Base-by-base conservation (phyloP, 306 rosid genomes). In the Inga leiocalycina region DNA sequence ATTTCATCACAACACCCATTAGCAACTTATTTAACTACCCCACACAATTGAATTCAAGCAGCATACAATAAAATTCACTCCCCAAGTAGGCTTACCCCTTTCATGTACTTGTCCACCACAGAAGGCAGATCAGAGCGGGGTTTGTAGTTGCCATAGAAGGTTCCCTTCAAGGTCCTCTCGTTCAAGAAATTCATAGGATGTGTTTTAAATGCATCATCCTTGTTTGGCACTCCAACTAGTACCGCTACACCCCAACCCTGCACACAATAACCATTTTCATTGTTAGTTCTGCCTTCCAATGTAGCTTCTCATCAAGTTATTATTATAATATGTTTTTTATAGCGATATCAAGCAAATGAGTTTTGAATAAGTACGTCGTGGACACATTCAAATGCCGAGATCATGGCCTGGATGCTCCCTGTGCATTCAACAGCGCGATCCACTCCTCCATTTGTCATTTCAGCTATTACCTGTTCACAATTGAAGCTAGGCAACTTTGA, bases 141-240 rank as follows among this genome's bases (percentile, higher is more conserved):
- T 24, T 93, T 95, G 91, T 90, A 95, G 89, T 95, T 95, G 32
- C 98, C 98, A 43, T 87, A 95, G 84, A 93, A 93, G 68, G 98
- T 93, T 20, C 98, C 98, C 91, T 92, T 95, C 0, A 93, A 95
- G 65, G 97, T 95, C 92, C 93, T 95, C 79, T 90, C 98, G 34
- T 87, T 86, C 87, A 95, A 78, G 74, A 95, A 80, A 71, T 95
- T 93, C 84, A 93, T 0, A 5, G 92, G 94, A 79, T 91, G 84
- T 64, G 94, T 91, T 78, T 85, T 88, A 82, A 91, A 91, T 6
- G 86, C 87, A 76, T 91, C 93, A 19, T 91, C 93, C 68, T 88
- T 91, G 43, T 59, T 89, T 22, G 92, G 94, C 57, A 91, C 91
- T 6, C 94, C 94, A 32, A 91, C 94, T 0, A 91, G 90, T 10